Evolutionary conservation across 148 eudicot species (phyloP), one percentile per base, ranked within the genome.

Genomic region (Linanthus parryae): DNA sequence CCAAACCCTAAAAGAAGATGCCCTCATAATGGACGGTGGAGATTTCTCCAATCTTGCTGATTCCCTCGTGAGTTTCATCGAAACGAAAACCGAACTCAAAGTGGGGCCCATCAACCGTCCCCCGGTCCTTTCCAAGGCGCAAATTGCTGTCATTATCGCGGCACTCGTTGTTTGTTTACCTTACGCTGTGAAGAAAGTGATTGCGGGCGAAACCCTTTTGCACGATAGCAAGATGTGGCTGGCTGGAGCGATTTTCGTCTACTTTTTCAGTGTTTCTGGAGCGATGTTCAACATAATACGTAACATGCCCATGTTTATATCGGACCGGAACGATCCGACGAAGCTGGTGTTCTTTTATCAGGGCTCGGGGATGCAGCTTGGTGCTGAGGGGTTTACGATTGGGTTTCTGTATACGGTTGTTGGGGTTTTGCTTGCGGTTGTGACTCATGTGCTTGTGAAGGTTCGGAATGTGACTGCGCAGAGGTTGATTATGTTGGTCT

Each of bases 201-300:
- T 91, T 0, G 33, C 60, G 0, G 95, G 98, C 0, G 65, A 79
- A 23, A 91, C 94, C 4, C 22, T 87, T n/a, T 68, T 91, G 31
- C 90, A 83, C 49, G 78, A 83, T 30, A 71, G 62, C 35, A 72
- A 62, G 57, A 3, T 82, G 5, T 91, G 94, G 95, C 44, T 87
- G 29, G 45, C 71, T 1, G 79, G 90, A 31, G 68, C 94, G 1
- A 58, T 82, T 8, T 83, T 87, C 37, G 78, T 91, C 0, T 91
- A 91, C 73, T 91, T 91, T 33, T 79, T 91, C 47, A 91, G 99
- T 49, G 99, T 92, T 65, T 88, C 96, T 0, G 99, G 99, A 17
- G 78, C 91, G 0, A 92, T 87, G 99, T 80, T 76, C 23, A 92
- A 81, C 5, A 82, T 92, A 0, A 92, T 92, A 48, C 54, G 99